Base-by-base conservation (phyloP, 108 stramenopile species). In the Fistulifera pelliculosa region DNA sequence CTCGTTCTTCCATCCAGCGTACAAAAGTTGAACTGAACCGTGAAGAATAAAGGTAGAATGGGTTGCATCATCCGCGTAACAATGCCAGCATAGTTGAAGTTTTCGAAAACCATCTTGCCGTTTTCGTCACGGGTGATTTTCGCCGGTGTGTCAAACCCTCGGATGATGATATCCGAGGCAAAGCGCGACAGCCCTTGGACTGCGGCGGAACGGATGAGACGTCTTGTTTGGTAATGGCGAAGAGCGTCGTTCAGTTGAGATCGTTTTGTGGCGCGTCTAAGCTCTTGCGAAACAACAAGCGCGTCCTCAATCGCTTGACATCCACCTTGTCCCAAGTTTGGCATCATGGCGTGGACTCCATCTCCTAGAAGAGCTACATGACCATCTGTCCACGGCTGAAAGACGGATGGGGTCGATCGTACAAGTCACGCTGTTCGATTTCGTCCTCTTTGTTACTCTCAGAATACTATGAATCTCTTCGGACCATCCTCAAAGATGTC, bases 241-340 rank as follows among this genome's bases (percentile, higher is more conserved):
- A 87, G 50, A 16, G 48, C 62, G 0, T 23, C 28, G 7, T 43
- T 40, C 31, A 81, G 49, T 51, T 87, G 52, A 8, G 23, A 54
- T 41, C 81, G 62, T 4, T 49, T 58, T 23, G 38, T 77, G 28
- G 69, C 60, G 11, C n/a, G 16, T 24, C 23, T 59, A 15, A 87
- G 68, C 61, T 82, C 80, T 61, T 87, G 62, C 23, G 57, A 49
- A 49, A 87, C 60, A 1, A 87, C 85, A 41, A 62, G 64, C 12
- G 80, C 75, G 65, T 87, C 85, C 64, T 87, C 85, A 28, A 87
- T 79, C 8, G 85, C 85, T 47, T 82, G 80, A 48, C 80, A 82
- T 39, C 85, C 85, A 49, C 85, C 85, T 61, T 87, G 85, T 41
- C 85, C 85, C 38, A 87, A 56, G 45, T 87, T 87, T 19, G 72